phyloP scores from a whole-genome alignment of 805 yeast species.

The Cyberlindnera japonica region DNA sequence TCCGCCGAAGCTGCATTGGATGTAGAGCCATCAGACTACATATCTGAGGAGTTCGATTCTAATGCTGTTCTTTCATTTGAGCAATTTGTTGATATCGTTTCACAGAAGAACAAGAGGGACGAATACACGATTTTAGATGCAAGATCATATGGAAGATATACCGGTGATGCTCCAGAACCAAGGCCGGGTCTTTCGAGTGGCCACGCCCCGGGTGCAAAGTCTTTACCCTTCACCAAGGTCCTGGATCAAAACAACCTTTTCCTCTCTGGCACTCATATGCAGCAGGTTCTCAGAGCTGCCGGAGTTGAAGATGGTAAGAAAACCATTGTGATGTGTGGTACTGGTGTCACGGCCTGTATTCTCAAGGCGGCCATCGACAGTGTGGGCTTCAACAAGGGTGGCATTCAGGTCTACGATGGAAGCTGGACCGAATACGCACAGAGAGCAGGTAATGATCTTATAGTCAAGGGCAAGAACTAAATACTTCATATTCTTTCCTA shows the following conservation, averaged over 20 bases:
- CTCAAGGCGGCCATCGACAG: constrained; percentile 68
- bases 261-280: constrained; percentile 44
- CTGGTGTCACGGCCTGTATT: constrained; percentile 94
- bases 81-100: constrained; percentile 57
- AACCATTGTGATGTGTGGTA: constrained; percentile 86
- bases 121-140: constrained; percentile 73
- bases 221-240: constrained; percentile 69
- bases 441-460: constrained; percentile 55
- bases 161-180: constrained; percentile 84
- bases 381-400: constrained; percentile 43
- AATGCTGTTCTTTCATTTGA: constrained; percentile 64
- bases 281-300: constrained; percentile 40
- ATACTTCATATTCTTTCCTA: background rate
- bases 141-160: constrained; percentile 67
- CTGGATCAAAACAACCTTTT: constrained; percentile 46
- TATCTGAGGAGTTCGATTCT: constrained; percentile 34
- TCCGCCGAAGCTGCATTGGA: constrained; percentile 14
- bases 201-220: constrained; percentile 77
- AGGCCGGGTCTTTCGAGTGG: constrained; percentile 86
- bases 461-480: constrained; percentile 38
- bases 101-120: constrained; percentile 39
- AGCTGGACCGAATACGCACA: constrained; percentile 89
- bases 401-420: constrained; percentile 73
- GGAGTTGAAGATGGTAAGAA: constrained; percentile 47
- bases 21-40: constrained; percentile 29